phyloP scores from a whole-genome alignment of 164 flowering plant species.

The Vitis cinerea region DNA sequence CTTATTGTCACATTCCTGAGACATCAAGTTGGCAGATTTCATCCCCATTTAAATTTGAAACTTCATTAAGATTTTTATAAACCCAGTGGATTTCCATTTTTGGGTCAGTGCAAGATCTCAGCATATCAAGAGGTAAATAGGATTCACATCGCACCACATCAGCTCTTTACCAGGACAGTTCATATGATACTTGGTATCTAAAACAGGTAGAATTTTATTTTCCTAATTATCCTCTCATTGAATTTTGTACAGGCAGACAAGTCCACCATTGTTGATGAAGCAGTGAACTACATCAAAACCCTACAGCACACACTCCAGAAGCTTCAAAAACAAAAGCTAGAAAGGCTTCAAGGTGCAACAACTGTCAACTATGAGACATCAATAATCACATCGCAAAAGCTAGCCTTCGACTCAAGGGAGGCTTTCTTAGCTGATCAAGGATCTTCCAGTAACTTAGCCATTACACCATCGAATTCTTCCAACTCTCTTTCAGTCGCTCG shows the following conservation, averaged over 20 bases:
- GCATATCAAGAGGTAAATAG: too few relatives aligned
- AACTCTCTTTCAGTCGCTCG: constrained; percentile 8
- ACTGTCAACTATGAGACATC: constrained; percentile 18
- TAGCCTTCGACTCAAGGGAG: constrained; percentile 40
- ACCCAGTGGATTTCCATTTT: too few relatives aligned
- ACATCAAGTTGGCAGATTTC: too few relatives aligned
- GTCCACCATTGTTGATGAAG: constrained; percentile 85
- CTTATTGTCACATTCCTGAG: too few relatives aligned
- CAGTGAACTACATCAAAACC: constrained; percentile 66
- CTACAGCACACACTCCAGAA: constrained; percentile 51
- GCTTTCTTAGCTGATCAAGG: constrained; percentile 63
- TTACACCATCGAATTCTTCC: constrained; percentile 12
- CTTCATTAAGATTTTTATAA: too few relatives aligned
- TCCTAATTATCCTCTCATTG: background rate
- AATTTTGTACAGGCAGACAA: constrained; percentile 67
- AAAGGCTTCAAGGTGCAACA: constrained; percentile 35
- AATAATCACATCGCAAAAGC: constrained; percentile 8
- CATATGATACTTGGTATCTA: too few relatives aligned
- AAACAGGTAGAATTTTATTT: background rate
- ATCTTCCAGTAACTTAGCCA: constrained; percentile 22
- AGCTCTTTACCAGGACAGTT: too few relatives aligned
- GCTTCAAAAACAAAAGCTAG: constrained; percentile 60
- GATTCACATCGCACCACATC: too few relatives aligned
- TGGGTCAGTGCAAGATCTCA: too few relatives aligned
- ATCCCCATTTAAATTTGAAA: too few relatives aligned